phyloP scores from a whole-genome alignment of 768 basidiomycete genomes.

The Tulasnella sp. region DNA sequence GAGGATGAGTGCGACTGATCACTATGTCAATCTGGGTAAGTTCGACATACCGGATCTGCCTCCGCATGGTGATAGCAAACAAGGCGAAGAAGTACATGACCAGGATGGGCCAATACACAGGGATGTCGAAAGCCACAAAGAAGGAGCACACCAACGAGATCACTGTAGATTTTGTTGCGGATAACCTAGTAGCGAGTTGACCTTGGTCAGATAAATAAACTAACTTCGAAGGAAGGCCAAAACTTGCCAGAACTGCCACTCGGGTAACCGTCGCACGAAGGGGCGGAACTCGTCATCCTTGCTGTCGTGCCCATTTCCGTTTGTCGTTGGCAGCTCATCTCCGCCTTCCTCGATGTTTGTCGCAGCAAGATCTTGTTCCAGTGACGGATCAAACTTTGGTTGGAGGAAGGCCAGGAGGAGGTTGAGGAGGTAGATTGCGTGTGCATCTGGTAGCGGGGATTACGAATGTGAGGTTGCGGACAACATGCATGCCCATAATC shows the following conservation, averaged over 20 bases:
- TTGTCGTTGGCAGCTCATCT: conserved; percentile 38
- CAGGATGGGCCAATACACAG: conserved; percentile 99
- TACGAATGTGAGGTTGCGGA: conserved; percentile 19
- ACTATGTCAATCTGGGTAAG: not conserved
- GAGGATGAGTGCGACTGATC: not conserved
- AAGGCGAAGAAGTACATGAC: conserved; percentile 95
- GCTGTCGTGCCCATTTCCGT: conserved; percentile 35
- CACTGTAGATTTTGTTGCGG: conserved; percentile 82
- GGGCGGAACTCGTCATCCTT: conserved; percentile 91
- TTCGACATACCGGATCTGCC: conserved; percentile 83
- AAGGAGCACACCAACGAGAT: conserved; percentile 76
- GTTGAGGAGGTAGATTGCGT: conserved; percentile 93
- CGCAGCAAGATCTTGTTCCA: conserved; percentile 88
- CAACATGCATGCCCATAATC: not conserved
- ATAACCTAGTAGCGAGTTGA: conserved; percentile 57
- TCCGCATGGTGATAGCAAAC: conserved; percentile 90
- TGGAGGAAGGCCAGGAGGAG: conserved; percentile 95
- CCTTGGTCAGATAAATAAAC: conserved; percentile 3
- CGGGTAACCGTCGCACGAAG: conserved; percentile 90
- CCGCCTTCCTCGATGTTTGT: conserved; percentile 95
- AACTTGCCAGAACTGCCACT: conserved; percentile 91
- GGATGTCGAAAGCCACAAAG: conserved; percentile 86
- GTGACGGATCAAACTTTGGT: conserved; percentile 95
- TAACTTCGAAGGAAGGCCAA: not conserved
- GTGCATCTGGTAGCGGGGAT: conserved; percentile 57